Conservation (phyloP, 805 yeast species). For the Zygosaccharomyces bisporus region DNA sequence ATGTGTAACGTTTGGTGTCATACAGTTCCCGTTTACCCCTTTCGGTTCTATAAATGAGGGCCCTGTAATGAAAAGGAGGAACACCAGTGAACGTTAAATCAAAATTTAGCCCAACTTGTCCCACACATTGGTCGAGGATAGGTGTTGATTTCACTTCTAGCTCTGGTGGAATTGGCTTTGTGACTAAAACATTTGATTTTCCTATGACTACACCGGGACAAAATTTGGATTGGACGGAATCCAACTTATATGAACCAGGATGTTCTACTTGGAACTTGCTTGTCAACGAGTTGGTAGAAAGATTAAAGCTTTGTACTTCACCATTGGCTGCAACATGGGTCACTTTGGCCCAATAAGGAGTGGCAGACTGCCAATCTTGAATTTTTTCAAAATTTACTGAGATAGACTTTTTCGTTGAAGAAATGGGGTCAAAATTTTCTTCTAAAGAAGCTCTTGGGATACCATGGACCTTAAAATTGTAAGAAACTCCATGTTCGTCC, state of each 20-base stretch:
- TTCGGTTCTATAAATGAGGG: constrained; percentile 54
- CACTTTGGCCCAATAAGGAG: constrained; percentile 38
- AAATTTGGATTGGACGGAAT: constrained; percentile 50
- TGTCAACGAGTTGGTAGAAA: constrained; percentile 27
- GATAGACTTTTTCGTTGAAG: constrained; percentile 40
- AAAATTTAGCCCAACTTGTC: constrained; percentile 80
- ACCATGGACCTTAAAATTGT: constrained; percentile 51
- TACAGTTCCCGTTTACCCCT: constrained; percentile 28
- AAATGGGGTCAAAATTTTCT: constrained; percentile 38
- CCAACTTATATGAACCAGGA: constrained; percentile 66
- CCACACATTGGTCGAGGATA: constrained; percentile 83
- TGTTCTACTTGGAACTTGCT: constrained; percentile 41
- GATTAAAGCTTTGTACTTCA: constrained; percentile 19
- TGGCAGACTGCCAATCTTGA: constrained; percentile 26
- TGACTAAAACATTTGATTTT: constrained; percentile 50
- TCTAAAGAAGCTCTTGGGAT: constrained; percentile 49
- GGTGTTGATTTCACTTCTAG: constrained; percentile 44
- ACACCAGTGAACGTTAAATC: constrained; percentile 67
- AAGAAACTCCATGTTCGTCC: constrained; percentile 38
- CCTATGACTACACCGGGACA: constrained; percentile 68
- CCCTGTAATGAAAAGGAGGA: constrained; percentile 73
- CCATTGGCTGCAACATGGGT: constrained; percentile 32
- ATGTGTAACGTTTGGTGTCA: constrained; percentile 38
- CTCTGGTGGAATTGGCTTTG: constrained; percentile 54
- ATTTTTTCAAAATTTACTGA: constrained; percentile 32